Base-by-base conservation (phyloP, 2,329 filamentous ascomycete species). In the Talaromyces piceae region DNA sequence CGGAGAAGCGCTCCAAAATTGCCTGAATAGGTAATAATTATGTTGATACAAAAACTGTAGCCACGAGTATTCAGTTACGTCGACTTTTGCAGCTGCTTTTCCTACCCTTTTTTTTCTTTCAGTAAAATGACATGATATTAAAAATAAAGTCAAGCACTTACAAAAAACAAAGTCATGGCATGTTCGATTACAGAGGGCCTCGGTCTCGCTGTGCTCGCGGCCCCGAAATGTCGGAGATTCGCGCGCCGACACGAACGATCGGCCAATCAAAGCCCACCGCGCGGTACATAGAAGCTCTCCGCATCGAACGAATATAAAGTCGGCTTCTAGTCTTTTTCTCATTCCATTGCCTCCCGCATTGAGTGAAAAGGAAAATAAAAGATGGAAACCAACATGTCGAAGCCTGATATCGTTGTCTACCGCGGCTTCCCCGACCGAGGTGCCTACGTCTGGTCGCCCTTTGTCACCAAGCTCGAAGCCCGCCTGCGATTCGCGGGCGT, bases 381-480 rank as follows among this genome's bases (percentile, higher is more conserved):
- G 5, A 18, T 5, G 16, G 31, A 18, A 18, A 41, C 8, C 22
- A 46, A 46, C 16, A 46, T 46, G 44, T 13, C 44, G 3, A 25
- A 44, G 6, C 30, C 49, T n/a, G 23, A 11, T 41, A 48, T 69
- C 22, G 77, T 67, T 5, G 54, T 83, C 45, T 80, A 72, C 62
- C 77, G 80, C 37, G 80, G 79, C 44, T 77, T 70, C 52, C 65
- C 67, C 27, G 61, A 66, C 2, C 53, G 62, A 1, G 68, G 66
- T 4, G 57, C 58, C 16, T 74, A 82, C 58, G 71, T 75, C 47
- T 82, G 78, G 78, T 83, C 81, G 0, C 80, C 81, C 8, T 84
- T 82, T 57, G 79, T 82, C 48, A 77, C 67, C 41, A 85, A 85
- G 61, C 69, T 84, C 47, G 82, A 86, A 60, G 72, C 79, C 16